A percentile compares a stretch with the other conserved stretches of the same genome.
Conservation (phyloP, 2,329 filamentous ascomycete species). For the Trichoderma afroharzianum region DNA sequence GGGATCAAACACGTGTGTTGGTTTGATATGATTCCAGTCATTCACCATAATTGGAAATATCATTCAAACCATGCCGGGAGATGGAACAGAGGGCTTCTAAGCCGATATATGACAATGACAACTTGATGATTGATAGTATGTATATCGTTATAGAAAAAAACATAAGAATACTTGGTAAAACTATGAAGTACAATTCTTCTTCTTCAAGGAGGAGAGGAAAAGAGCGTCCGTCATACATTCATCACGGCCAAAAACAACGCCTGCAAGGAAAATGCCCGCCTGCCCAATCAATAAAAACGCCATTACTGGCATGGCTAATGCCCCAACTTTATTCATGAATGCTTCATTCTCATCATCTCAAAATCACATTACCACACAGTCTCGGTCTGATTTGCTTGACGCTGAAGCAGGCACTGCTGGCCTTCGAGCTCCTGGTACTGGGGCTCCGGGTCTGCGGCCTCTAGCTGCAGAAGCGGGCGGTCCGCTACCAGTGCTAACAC, state of each 20-base stretch:
- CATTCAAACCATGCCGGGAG: too few relatives aligned
- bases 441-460: slow-evolving; percentile 20
- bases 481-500: background rate
- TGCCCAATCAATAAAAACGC: background rate
- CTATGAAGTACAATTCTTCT: background rate
- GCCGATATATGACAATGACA: background rate
- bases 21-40: background rate
- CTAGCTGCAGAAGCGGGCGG: background rate
- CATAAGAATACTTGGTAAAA: background rate
- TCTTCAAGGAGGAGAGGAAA: background rate
- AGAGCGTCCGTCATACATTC: background rate
- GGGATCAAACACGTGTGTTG: background rate
- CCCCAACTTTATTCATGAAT: background rate
- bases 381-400: slow-evolving; percentile 27
- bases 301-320: background rate
- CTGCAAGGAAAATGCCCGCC: background rate
- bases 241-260: background rate
- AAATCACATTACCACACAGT: slow-evolving; percentile 48
- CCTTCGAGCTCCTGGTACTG: slow-evolving; percentile 25
- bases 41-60: too few relatives aligned
- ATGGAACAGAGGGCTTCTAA: background rate
- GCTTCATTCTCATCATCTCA: background rate
- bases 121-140: background rate
- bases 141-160: background rate
- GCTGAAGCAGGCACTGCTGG: slow-evolving; percentile 24